phyloP scores from a whole-genome alignment of 257 asterid species.

The Salvia rosmarinus region DNA sequence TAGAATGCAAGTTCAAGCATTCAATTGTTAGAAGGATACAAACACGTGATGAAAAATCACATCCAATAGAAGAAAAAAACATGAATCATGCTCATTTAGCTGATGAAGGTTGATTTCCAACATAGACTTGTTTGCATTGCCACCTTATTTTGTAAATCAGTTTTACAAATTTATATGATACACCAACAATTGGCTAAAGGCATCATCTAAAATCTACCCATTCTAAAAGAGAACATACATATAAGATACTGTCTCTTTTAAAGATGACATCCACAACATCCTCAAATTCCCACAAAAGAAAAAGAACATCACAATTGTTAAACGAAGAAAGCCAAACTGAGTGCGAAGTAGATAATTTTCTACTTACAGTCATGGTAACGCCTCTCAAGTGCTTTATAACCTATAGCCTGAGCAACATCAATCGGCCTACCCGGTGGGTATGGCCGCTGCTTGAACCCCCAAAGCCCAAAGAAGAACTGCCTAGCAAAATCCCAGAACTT shows the following conservation, averaged over 20 bases:
- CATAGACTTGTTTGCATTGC: not conserved
- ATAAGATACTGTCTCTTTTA: not conserved
- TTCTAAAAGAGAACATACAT: not conserved
- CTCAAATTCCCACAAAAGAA: not conserved
- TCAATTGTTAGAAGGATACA: not conserved
- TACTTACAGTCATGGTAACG: constrained; percentile 90
- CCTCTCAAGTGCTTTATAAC: constrained; percentile 81
- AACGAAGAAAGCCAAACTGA: not conserved
- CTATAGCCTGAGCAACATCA: constrained; percentile 94
- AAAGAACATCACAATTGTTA: not conserved
- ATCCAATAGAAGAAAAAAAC: not conserved
- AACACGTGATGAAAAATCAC: not conserved
- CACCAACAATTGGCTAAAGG: constrained; percentile 1
- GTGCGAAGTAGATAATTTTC: not conserved
- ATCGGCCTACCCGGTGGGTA: constrained; percentile 94
- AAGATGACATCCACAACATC: not conserved
- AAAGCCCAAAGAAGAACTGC: constrained; percentile 97
- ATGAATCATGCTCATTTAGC: not conserved
- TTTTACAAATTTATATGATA: constrained; percentile 11
- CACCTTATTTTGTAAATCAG: not conserved
- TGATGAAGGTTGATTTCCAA: constrained; percentile 22
- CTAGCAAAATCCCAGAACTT: constrained; percentile 95
- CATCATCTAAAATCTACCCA: not conserved
- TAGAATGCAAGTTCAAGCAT: not conserved
- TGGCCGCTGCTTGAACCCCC: constrained; percentile 96